Evolutionary conservation across 176 grass and related monocot genomes (phyloP), one percentile per base, ranked within the genome.

Genomic region (Hordeum marinum): DNA sequence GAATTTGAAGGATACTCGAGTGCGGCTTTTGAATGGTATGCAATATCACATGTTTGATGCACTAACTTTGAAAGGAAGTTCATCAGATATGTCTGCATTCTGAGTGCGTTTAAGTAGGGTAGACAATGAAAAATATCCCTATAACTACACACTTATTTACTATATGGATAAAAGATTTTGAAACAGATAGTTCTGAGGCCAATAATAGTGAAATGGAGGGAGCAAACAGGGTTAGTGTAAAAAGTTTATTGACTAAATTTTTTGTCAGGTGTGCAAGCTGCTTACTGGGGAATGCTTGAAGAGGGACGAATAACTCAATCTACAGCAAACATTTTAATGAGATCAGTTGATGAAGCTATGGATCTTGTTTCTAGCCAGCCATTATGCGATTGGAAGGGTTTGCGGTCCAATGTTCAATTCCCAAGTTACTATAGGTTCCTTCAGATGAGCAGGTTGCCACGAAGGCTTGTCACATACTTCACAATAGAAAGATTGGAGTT

Each of bases 281-380:
- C 92, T 75, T 98, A 98, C 45, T 98, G 95, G 95, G 89, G 64
- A 85, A 98, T 98, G 95, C 88, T 98, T 88, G 92, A 98, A 86
- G 95, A 98, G 84, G 95, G 95, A 78, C 90, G 95, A 57, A 98
- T 98, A 93, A 90, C 76, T 68, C 95, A 95, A 76, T 62, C 61
- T 65, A 95, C 87, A 29, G 93, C 95, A 77, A 90, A 80, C 80
- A 90, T 98, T 87, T 74, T 98, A 37, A 95, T 98, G 92, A 85
- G 84, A 87, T 98, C 95, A n/a, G 95, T 95, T 40, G 95, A 98
- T 85, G 95, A 98, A 84, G 95, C 90, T 85, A 98, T 98, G 93
- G 95, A 98, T 88, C 86, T 91, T 35, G 80, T 98, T 37, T 87
- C 92, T 48, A 81, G 55, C 67, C 84, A 94, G 74, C 39, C 83